Evolutionary conservation across 495 filamentous ascomycete genomes (phyloP).

Genomic region (Peziza echinospora): DNA sequence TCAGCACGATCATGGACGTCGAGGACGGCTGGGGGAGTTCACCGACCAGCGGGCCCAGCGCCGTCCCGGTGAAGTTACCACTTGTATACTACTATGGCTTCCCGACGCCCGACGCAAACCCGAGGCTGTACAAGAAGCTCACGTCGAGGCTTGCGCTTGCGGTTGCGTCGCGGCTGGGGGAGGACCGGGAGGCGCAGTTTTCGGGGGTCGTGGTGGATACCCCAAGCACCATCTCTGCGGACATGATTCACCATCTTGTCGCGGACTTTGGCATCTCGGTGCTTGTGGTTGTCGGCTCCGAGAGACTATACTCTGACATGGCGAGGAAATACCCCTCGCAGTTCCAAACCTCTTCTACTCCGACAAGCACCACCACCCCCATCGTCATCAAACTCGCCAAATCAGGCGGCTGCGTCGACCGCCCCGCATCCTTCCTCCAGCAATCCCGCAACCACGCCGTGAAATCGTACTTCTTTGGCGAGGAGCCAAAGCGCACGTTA

Average conservation of each 20-base stretch:
- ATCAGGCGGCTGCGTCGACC: conserved; percentile 69
- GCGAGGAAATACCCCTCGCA: conserved; percentile 46
- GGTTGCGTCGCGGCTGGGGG: conserved; percentile 53
- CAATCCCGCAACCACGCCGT: conserved; percentile 49
- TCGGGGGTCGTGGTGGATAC: conserved; percentile 77
- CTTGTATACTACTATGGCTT: conserved; percentile 80
- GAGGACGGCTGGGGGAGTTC: conserved; percentile 81
- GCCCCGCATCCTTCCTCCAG: conserved; percentile 55
- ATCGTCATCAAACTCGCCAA: conserved; percentile 60
- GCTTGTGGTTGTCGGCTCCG: conserved; percentile 65
- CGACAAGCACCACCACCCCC: conserved; percentile 43
- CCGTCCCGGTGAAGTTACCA: conserved; percentile 73
- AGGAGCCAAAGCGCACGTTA: conserved; percentile 42
- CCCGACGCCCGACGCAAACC: conserved; percentile 50
- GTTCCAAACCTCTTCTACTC: conserved; percentile 25
- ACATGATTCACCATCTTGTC: conserved; percentile 60
- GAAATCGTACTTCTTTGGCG: conserved; percentile 85
- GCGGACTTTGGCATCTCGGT: conserved; percentile 73
- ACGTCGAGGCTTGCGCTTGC: conserved; percentile 59
- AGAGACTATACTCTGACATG: conserved; percentile 59
- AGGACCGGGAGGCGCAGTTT: conserved; percentile 44
- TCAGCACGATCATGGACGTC: conserved; percentile 67
- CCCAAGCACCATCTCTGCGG: conserved; percentile 42
- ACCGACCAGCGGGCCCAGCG: conserved; percentile 72
- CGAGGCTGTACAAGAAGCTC: conserved; percentile 47